phyloP scores from a whole-genome alignment of 345 rosid genomes.

The Arabidopsis arenosa region DNA sequence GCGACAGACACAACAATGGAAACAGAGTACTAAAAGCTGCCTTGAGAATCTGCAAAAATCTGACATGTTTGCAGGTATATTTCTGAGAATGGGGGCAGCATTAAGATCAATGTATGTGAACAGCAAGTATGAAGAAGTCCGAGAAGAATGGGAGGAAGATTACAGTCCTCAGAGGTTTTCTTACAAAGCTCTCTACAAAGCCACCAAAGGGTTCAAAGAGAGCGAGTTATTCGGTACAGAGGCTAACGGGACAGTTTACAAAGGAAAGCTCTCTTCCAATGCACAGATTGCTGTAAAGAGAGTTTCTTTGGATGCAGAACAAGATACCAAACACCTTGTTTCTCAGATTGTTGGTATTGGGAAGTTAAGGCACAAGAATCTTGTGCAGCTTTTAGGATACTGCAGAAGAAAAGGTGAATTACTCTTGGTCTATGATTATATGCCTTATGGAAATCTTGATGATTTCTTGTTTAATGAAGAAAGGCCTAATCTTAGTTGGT shows the following conservation, averaged over 20 bases:
- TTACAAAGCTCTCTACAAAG: conserved; percentile 59
- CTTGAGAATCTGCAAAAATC: conserved; percentile 26
- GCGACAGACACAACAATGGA: conserved; percentile 28
- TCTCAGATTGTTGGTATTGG: conserved; percentile 57
- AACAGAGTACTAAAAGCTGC: conserved; percentile 24
- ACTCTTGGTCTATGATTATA: conserved; percentile 61
- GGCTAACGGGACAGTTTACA: conserved; percentile 65
- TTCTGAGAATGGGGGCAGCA: conserved; percentile 46
- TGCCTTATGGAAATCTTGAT: conserved; percentile 69
- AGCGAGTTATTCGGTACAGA: conserved; percentile 59
- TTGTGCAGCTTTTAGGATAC: conserved; percentile 63
- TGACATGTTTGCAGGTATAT: not conserved
- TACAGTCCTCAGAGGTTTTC: conserved; percentile 66
- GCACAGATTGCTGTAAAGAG: conserved; percentile 64
- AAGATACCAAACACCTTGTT: conserved; percentile 59
- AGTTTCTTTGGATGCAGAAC: conserved; percentile 52
- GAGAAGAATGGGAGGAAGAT: conserved; percentile 74
- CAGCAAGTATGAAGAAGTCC: conserved; percentile 61
- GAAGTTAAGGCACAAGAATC: conserved; percentile 57
- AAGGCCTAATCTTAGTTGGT: conserved; percentile 63
- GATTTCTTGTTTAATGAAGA: conserved; percentile 48
- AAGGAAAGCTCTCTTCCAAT: conserved; percentile 56
- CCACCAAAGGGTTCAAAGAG: conserved; percentile 70
- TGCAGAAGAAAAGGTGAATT: conserved; percentile 62
- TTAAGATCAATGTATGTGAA: conserved; percentile 45